These are phyloP conservation scores for Pseudozyma hubeiensis DNA, from an alignment of 1,284 basidiomycete genomes.

Conservation along the genomic window DNA sequence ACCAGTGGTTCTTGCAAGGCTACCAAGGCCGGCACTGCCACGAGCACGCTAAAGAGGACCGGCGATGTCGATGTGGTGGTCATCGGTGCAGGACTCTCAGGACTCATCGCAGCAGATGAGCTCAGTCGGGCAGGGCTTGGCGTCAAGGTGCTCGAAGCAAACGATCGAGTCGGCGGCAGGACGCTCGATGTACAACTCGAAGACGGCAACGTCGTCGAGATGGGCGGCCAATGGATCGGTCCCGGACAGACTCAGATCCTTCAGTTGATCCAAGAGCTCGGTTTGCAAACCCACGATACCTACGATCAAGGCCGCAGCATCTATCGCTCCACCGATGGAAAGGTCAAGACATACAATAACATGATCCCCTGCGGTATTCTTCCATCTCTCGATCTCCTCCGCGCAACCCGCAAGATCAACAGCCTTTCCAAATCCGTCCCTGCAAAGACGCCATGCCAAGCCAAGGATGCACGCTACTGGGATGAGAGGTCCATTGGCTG, in stretches of 20 bases:
- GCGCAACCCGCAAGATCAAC: constrained; percentile 46
- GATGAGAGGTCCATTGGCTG: constrained; percentile 43
- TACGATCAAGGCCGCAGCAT: constrained; percentile 43
- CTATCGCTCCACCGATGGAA: constrained; percentile 37
- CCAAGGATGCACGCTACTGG: constrained; percentile 31
- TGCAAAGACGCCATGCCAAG: constrained; percentile 22
- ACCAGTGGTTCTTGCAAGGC: background rate
- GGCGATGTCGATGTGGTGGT: constrained; percentile 68
- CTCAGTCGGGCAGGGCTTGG: constrained; percentile 68
- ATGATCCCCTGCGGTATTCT: constrained; percentile 43
- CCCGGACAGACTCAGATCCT: constrained; percentile 71
- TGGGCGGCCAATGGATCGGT: constrained; percentile 72
- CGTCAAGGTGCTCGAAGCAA: constrained; percentile 71
- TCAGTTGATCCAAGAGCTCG: constrained; percentile 68
- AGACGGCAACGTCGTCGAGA: constrained; percentile 67
- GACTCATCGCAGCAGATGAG: constrained; percentile 70
- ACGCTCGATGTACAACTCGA: constrained; percentile 67
- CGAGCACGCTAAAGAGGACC: constrained; percentile 15
- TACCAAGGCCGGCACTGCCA: background rate
- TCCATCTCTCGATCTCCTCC: constrained; percentile 37
- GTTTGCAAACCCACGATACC: constrained; percentile 62
- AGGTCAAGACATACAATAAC: constrained; percentile 35
- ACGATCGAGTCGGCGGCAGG: constrained; percentile 71
- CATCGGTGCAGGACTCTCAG: constrained; percentile 71
- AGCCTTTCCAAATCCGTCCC: constrained; percentile 37